Evolutionary conservation across 108 stramenopile species (phyloP).

Genomic region (Aurantiochytrium sp.): DNA sequence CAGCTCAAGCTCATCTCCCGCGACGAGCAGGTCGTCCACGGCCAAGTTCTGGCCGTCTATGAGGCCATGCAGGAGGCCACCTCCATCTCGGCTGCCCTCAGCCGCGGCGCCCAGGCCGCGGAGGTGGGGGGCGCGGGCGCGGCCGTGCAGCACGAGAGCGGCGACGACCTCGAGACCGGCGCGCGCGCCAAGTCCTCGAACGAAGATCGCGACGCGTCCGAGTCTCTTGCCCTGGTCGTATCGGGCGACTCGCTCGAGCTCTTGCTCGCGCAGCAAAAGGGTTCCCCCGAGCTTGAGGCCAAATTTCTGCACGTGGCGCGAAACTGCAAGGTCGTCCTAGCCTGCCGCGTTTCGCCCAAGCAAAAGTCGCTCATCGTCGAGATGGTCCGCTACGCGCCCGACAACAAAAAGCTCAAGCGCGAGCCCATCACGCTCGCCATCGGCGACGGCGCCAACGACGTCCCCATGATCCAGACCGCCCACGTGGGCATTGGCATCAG

Average conservation of each 20-base stretch:
- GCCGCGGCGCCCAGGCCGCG: background rate
- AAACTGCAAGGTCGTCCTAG: slow-evolving; percentile 79
- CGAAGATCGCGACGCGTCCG: background rate
- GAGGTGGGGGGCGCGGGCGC: background rate
- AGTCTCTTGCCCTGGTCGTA: slow-evolving; percentile 70
- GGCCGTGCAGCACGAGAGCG: background rate
- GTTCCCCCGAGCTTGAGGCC: slow-evolving; percentile 61
- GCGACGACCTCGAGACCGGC: background rate
- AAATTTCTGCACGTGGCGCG: slow-evolving; percentile 78
- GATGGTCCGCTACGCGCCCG: slow-evolving; percentile 51
- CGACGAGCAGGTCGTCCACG: slow-evolving; percentile 5
- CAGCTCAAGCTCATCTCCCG: slow-evolving; percentile 35
- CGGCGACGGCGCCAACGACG: slow-evolving; percentile 95
- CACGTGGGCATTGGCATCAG: slow-evolving; percentile 89
- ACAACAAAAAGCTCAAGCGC: slow-evolving; percentile 72
- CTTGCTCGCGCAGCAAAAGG: slow-evolving; percentile 60
- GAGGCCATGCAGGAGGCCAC: background rate
- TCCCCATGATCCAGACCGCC: slow-evolving; percentile 92
- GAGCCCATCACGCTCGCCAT: slow-evolving; percentile 85
- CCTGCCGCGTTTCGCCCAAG: slow-evolving; percentile 84
- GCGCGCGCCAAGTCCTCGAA: background rate
- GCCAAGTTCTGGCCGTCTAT: background rate
- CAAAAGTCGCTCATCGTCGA: slow-evolving; percentile 84
- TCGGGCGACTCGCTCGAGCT: slow-evolving; percentile 79
- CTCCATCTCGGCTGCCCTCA: background rate